Conservation (phyloP, 2,329 filamentous ascomycete species). For the Phyllachora maydis region DNA sequence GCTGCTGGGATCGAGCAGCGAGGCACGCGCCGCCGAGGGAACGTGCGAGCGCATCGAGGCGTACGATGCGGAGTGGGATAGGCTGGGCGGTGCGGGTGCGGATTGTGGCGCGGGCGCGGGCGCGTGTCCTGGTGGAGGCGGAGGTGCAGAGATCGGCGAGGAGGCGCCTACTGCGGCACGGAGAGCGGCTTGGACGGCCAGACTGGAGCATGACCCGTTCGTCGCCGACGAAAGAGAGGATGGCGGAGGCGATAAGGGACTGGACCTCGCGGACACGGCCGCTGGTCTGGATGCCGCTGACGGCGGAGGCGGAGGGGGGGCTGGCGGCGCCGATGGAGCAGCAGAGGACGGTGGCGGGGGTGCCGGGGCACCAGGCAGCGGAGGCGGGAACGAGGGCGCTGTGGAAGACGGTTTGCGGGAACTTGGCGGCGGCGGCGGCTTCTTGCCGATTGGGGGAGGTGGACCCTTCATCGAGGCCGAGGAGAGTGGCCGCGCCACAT, state of each 20-base stretch:
- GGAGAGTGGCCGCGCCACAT: slow-evolving; percentile 34
- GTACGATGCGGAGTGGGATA: slow-evolving; percentile 10
- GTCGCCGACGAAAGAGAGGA: slow-evolving; percentile 11
- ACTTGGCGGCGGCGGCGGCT: slow-evolving; percentile 41
- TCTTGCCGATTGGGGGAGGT: slow-evolving; percentile 62
- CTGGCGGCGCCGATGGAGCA: slow-evolving; percentile 8
- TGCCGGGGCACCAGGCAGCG: slow-evolving; percentile 9
- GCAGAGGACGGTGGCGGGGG: slow-evolving; percentile 13
- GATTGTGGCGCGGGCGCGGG: slow-evolving; percentile 18
- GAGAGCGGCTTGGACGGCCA: slow-evolving; percentile 18
- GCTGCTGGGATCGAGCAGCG: slow-evolving; percentile 53
- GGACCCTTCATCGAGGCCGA: slow-evolving; percentile 43
- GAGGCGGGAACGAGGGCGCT: slow-evolving; percentile 13
- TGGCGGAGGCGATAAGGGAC: slow-evolving; percentile 12
- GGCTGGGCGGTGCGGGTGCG: slow-evolving; percentile 10
- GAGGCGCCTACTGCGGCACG: slow-evolving; percentile 12
- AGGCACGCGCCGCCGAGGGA: slow-evolving; percentile 27
- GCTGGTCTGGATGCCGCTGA: slow-evolving; percentile 20
- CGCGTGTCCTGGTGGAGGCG: slow-evolving; percentile 18
- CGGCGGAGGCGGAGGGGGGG: slow-evolving; percentile 22
- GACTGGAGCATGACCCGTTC: slow-evolving; percentile 11
- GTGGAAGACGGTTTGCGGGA: slow-evolving; percentile 33
- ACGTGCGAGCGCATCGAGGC: slow-evolving; percentile 14
- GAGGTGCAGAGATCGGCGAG: slow-evolving; percentile 14
- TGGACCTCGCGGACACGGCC: slow-evolving; percentile 13